Conservation (phyloP, 805 yeast genomes). For the Barnettozyma sucrosica region DNA sequence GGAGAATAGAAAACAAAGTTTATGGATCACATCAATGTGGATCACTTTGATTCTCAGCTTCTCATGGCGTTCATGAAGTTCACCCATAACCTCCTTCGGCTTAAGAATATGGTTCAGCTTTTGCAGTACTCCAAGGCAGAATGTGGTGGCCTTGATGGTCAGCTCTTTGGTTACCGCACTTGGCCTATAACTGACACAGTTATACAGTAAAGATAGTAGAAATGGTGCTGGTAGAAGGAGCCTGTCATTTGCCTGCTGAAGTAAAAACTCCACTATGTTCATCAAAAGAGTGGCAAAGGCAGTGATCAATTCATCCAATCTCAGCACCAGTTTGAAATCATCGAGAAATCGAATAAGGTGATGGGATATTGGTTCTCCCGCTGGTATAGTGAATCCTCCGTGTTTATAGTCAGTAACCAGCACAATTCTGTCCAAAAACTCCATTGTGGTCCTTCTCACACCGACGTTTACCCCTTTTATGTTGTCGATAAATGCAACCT, state of each 20-base stretch:
- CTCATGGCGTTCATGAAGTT: conserved; percentile 18
- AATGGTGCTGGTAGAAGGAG: conserved; percentile 47
- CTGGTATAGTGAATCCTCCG: conserved; percentile 24
- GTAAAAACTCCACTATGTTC: conserved; percentile 23
- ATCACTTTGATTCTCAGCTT: conserved; percentile 29
- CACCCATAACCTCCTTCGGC: conserved; percentile 23
- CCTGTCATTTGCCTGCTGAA: conserved; percentile 2
- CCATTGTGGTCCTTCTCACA: conserved; percentile 27
- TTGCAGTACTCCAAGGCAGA: conserved; percentile 20
- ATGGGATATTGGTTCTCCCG: conserved; percentile 29
- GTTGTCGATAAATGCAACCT: conserved; percentile 31
- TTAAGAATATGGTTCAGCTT: conserved; percentile 16
- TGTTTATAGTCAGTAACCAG: conserved; percentile 6
- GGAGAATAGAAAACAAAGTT: conserved; percentile 42
- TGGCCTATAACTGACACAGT: conserved; percentile 52
- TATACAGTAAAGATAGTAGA: conserved; percentile 50
- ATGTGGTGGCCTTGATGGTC: neutral
- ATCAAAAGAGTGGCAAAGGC: conserved; percentile 34
- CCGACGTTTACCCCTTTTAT: conserved; percentile 33
- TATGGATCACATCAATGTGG: conserved; percentile 44
- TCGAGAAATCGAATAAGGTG: conserved; percentile 39
- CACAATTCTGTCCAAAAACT: conserved; percentile 29
- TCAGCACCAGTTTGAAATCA: conserved; percentile 33
- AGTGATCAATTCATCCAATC: conserved; percentile 46
- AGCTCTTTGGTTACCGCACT: conserved; percentile 44